phyloP scores from a whole-genome alignment of 768 basidiomycete species.

The Pisolithus marmoratus region DNA sequence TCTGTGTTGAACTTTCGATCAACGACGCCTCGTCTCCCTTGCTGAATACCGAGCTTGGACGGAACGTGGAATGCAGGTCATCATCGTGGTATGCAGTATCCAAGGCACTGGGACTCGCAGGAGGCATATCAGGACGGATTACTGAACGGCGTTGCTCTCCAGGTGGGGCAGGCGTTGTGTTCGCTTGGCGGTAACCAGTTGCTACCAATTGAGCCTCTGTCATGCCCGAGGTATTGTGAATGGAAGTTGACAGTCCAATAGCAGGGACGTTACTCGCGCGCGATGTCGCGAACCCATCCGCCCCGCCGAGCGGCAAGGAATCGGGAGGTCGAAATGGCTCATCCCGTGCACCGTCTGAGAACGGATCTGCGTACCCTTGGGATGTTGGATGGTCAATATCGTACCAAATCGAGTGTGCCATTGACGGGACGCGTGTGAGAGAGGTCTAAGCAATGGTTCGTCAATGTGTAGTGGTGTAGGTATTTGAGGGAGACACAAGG shows the following conservation, averaged over 20 bases:
- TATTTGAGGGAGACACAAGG: too few species aligned
- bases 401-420: conserved; percentile 16
- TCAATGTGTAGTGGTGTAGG: too few species aligned
- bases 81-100: conserved; percentile 21
- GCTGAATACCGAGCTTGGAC: conserved; percentile 11
- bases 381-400: conserved; percentile 5
- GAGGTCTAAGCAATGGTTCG: too few species aligned
- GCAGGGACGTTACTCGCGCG: conserved; percentile 15
- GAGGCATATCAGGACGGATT: conserved; percentile 11
- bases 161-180: conserved; percentile 10
- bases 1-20: conserved; percentile 41
- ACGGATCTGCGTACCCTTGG: conserved; percentile 19
- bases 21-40: conserved; percentile 33
- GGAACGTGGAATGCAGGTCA: conserved; percentile 7
- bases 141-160: conserved; percentile 10
- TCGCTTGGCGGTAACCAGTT: conserved; percentile 21
- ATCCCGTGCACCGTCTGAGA: conserved; percentile 18
- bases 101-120: conserved; percentile 4
- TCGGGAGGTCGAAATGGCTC: conserved; percentile 15
- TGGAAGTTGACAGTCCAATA: conserved; percentile 5
- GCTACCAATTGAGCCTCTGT: conserved; percentile 21
- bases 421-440: background rate
- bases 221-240: conserved; percentile 4
- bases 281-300: conserved; percentile 14
- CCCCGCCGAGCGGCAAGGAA: conserved; percentile 12